Conservation (phyloP, 2,329 filamentous ascomycete genomes). For the Sporothrix phasma region DNA sequence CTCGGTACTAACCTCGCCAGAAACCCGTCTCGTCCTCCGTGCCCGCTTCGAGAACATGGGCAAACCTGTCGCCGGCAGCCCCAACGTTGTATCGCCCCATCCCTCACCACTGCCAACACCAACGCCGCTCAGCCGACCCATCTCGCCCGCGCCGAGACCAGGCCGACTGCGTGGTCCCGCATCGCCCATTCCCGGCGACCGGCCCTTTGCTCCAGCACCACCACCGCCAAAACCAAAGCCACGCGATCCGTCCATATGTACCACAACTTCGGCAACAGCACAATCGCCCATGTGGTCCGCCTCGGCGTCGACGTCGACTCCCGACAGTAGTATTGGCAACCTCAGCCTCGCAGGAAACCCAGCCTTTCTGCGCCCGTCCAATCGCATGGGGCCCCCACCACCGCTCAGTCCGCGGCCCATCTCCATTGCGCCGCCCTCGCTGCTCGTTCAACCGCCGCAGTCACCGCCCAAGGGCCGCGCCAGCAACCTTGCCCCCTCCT, state of each 20-base stretch:
- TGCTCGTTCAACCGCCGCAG: slow-evolving; percentile 59
- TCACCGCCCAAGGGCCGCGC: slow-evolving; percentile 50
- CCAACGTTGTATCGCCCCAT: slow-evolving; percentile 7
- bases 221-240: slow-evolving; percentile 32
- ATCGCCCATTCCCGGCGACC: slow-evolving; percentile 24
- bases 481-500: slow-evolving; percentile 25
- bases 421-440: slow-evolving; percentile 48
- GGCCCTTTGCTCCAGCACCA: slow-evolving; percentile 27
- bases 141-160: slow-evolving; percentile 33
- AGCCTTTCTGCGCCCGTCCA: slow-evolving; percentile 27
- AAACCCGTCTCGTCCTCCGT: slow-evolving; percentile 74
- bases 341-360: background rate
- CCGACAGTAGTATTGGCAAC: background rate
- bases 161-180: slow-evolving; percentile 30
- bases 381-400: slow-evolving; percentile 35
- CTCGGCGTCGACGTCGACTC: background rate
- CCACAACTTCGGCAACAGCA: background rate
- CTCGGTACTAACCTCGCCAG: slow-evolving; percentile 31
- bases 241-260: slow-evolving; percentile 2
- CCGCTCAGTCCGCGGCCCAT: slow-evolving; percentile 36
- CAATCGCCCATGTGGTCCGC: background rate
- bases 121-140: slow-evolving; percentile 25
- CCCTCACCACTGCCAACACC: slow-evolving; percentile 18
- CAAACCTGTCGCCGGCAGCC: slow-evolving; percentile 32
- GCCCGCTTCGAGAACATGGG: slow-evolving; percentile 74